Evolutionary conservation across 768 basidiomycete species (phyloP), one percentile per base, ranked within the genome.

Genomic region (Tricholoma hemisulphureum): DNA sequence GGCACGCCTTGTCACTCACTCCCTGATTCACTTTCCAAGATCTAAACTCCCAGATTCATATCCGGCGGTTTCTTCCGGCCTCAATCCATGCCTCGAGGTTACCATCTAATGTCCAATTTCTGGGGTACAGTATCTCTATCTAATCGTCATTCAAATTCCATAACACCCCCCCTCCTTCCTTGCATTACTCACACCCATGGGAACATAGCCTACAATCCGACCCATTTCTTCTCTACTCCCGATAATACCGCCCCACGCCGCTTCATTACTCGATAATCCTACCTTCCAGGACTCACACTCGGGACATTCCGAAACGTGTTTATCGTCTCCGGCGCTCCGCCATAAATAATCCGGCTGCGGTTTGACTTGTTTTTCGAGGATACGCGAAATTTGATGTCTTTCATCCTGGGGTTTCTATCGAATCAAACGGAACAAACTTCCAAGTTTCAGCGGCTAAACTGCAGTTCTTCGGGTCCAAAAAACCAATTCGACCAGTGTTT

Each of bases 31-130:
- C 58, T 57, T n/a, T n/a, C 49, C 56, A 35, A 56, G 54, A 58
- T 65, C 62, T 63, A 64, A 63, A 64, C 65, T 63, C 56, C 62
- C 64, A 64, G 64, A 64, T 65, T 63, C 56, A 58, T 63, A 57
- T 61, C 69, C 67, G 66, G 63, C 69, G 68, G 68, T 67, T 61
- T 66, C 69, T 62, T 59, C 68, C 71, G 69, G 60, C 58, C 64
- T 67, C 23, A 68, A 66, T 57, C 55, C 49, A 13, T 57, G 65
- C 71, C 69, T 72, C 69, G 67, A 70, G 68, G 67, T 63, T 52
- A 55, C 50, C 35, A 16, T n/a, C n/a, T n/a, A n/a, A n/a, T n/a
- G 48, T 23, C 43, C 5, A 53, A 56, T 29, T 51, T 50, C 51
- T 43, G 51, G 51, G 51, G 16, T 24, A n/a, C n/a, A n/a, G n/a